phyloP scores from a whole-genome alignment of 1,139 yeast genomes.

The Pichia sp. region DNA sequence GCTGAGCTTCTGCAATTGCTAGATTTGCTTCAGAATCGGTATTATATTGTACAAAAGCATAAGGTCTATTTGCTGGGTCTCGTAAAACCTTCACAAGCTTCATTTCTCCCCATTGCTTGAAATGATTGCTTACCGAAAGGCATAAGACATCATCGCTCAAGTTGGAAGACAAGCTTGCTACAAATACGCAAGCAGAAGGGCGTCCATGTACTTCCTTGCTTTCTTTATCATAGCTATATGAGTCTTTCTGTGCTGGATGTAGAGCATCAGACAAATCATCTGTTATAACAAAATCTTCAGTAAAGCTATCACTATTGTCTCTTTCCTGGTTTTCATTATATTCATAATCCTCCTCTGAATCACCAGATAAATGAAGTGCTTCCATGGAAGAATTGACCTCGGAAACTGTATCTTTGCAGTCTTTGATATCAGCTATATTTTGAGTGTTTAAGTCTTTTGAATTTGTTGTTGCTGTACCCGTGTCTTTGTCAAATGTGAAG shows the following conservation, averaged over 20 bases:
- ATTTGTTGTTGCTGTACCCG: no score
- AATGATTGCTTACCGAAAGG: conserved; percentile 57
- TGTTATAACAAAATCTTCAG: conserved; percentile 4
- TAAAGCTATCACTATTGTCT: conserved; percentile 3
- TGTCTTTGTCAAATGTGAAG: conserved; percentile 1
- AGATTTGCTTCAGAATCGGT: conserved; percentile 60
- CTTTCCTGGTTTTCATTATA: no score
- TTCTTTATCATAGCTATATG: conserved; percentile 10
- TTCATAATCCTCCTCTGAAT: not conserved
- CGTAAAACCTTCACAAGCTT: conserved; percentile 78
- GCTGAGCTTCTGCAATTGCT: conserved; percentile 68
- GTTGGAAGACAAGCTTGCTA: conserved; percentile 65
- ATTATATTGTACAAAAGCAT: conserved; percentile 86
- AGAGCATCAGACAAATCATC: not conserved
- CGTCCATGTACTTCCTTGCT: conserved; percentile 31
- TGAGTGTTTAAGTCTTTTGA: no score
- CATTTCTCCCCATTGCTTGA: conserved; percentile 58
- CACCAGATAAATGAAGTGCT: conserved; percentile 5
- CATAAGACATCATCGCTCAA: conserved; percentile 64
- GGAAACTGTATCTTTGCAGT: no score
- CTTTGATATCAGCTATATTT: no score
- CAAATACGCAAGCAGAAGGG: conserved; percentile 85
- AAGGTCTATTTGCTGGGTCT: conserved; percentile 78
- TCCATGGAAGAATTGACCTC: conserved; percentile 4
- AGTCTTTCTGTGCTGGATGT: conserved; percentile 1